phyloP scores from a whole-genome alignment of 2,329 filamentous ascomycete genomes.

The Microdochium trichocladiopsis region DNA sequence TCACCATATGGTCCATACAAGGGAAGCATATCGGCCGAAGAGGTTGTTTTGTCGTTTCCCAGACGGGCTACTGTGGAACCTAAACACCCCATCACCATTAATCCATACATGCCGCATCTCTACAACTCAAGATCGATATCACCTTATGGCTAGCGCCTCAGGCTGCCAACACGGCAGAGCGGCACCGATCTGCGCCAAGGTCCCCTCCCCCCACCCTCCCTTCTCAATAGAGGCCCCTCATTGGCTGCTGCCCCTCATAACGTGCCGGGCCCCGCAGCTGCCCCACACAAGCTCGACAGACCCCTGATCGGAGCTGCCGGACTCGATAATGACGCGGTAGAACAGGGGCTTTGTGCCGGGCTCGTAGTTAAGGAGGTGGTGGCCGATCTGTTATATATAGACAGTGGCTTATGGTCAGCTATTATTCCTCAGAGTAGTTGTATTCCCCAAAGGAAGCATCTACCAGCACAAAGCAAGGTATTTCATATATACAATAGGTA shows the following conservation, averaged over 20 bases:
- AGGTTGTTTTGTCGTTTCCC: background rate
- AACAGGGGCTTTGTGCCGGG: slow-evolving; percentile 25
- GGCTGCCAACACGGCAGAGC: background rate
- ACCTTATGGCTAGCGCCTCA: background rate
- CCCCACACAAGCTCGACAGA: too few species aligned
- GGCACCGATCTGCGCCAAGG: too few species aligned
- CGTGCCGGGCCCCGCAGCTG: too few species aligned
- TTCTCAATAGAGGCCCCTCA: too few species aligned
- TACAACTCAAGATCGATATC: background rate
- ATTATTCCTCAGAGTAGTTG: too few species aligned
- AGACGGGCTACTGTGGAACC: background rate
- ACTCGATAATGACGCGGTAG: slow-evolving; percentile 29
- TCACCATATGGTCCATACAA: background rate
- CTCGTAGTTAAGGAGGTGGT: slow-evolving; percentile 40
- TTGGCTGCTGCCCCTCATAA: too few species aligned
- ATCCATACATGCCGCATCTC: background rate
- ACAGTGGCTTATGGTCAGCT: too few species aligned
- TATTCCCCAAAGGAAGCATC: too few species aligned
- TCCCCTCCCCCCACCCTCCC: too few species aligned
- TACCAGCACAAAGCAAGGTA: too few species aligned
- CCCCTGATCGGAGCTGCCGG: slow-evolving; percentile 29
- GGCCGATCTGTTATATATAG: slow-evolving; percentile 52
- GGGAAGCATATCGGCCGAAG: background rate
- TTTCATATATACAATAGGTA: too few species aligned
- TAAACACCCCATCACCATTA: background rate